Conservation (phyloP, 2,329 filamentous ascomycete genomes). For the Penicillium polonicum region DNA sequence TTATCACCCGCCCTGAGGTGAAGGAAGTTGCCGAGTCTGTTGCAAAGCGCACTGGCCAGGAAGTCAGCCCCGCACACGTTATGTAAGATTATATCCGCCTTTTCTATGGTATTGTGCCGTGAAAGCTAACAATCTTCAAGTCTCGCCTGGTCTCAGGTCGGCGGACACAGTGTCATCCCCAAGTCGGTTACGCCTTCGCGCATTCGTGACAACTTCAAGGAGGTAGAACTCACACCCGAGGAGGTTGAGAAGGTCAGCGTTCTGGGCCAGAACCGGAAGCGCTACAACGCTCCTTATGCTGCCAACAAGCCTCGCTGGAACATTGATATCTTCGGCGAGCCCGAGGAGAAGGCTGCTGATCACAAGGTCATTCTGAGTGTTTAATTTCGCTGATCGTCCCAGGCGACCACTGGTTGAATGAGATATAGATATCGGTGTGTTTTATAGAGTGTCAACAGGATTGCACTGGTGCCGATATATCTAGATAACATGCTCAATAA, state of each 20-base stretch:
- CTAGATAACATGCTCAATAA: neutral
- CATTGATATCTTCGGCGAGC: slow-evolving; percentile 57
- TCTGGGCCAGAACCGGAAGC: slow-evolving; percentile 35
- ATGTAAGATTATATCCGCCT: slow-evolving; percentile 24
- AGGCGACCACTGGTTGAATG: neutral
- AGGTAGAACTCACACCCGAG: slow-evolving; percentile 40
- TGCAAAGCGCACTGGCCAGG: slow-evolving; percentile 34
- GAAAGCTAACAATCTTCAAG: slow-evolving; percentile 15
- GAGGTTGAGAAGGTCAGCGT: slow-evolving; percentile 38
- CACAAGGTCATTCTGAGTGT: slow-evolving; percentile 48
- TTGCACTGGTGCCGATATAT: neutral
- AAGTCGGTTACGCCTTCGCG: slow-evolving; percentile 46
- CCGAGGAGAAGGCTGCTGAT: slow-evolving; percentile 51
- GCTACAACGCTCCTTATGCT: slow-evolving; percentile 39
- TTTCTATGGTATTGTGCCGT: neutral
- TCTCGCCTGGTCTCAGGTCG: slow-evolving; percentile 43
- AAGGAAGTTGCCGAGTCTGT: slow-evolving; percentile 63
- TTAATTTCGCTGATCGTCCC: slow-evolving; percentile 19
- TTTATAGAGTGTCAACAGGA: neutral
- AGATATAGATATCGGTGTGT: neutral
- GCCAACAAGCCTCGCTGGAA: slow-evolving; percentile 55
- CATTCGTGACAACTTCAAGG: slow-evolving; percentile 46
- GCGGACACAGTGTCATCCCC: slow-evolving; percentile 43
- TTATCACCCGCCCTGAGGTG: slow-evolving; percentile 62
- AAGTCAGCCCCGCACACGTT: slow-evolving; percentile 39